These are phyloP conservation scores for Avena eriantha DNA, from an alignment of 176 grass and related monocot species.

Conservation along the genomic window DNA sequence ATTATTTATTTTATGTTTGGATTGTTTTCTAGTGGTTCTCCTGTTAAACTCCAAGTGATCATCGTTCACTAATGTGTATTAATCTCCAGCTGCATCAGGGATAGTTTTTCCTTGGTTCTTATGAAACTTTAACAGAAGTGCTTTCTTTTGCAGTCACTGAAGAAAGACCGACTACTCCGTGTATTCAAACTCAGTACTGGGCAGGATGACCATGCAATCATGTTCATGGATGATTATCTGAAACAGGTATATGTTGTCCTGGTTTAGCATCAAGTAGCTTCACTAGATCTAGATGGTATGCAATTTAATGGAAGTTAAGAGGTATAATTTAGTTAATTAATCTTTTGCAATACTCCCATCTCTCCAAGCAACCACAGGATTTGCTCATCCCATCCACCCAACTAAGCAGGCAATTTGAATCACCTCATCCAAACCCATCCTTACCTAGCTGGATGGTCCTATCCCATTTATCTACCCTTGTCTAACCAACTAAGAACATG, in stretches of 20 bases:
- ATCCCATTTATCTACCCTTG: not conserved
- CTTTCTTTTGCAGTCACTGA: slow-evolving; percentile 61
- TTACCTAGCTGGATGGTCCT: not conserved
- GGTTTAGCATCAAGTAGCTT: slow-evolving; percentile 4
- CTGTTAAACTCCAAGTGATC: not conserved
- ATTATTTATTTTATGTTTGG: slow-evolving; percentile 10
- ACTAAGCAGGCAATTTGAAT: not conserved
- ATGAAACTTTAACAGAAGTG: not conserved
- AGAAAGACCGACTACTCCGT: slow-evolving; percentile 71
- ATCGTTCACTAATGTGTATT: not conserved
- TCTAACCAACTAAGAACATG: not conserved
- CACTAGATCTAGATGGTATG: slow-evolving; percentile 10
- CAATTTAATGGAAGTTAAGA: not conserved
- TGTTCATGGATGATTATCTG: slow-evolving; percentile 92
- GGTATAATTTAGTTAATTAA: not conserved
- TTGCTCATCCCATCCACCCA: not conserved
- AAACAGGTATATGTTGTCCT: slow-evolving; percentile 57
- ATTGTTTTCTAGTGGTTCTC: slow-evolving; percentile 24
- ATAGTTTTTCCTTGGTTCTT: slow-evolving; percentile 11
- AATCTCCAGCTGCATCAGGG: not conserved
- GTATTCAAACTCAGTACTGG: slow-evolving; percentile 88
- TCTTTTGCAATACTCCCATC: not conserved
- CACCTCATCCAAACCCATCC: slow-evolving; percentile 13
- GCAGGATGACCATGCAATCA: slow-evolving; percentile 91
- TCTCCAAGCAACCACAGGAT: not conserved